Base-by-base conservation (phyloP, 2,329 filamentous ascomycete species). In the Fusarium humuli region DNA sequence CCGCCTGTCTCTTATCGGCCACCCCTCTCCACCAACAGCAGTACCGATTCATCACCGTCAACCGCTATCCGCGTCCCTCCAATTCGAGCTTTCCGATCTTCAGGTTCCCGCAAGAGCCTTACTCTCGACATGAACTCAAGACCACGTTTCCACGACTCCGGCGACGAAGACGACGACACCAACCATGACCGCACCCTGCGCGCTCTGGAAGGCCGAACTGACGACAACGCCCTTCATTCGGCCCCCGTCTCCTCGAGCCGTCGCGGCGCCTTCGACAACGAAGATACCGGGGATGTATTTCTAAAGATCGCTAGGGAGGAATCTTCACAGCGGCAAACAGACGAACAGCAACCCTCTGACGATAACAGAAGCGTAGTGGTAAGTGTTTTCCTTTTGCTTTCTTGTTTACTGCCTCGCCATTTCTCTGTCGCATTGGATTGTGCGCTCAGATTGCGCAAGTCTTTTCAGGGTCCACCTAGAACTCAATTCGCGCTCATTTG, bases 221-320 rank as follows among this genome's bases (percentile, higher is more conserved):
- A 72, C 48, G 67, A 74, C 27, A 71, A 77, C 23, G 67, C 61
- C 50, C 71, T 76, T 49, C 80, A 81, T 27, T 79, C 80, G 70
- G 81, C 82, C n/a, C 80, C 81, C 9, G 80, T 81, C 22, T 78
- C 82, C 61, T 81, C 82, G 2, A 78, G 78, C 16, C 50, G 78
- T 68, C 70, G 78, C 72, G 67, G 79, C 73, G 47, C 76, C 73
- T 61, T 72, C 12, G 75, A 85, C 53, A 80, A 78, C 44, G 87
- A 89, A 57, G 87, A 88, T 68, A 86, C 83, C 6, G 86, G 85
- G 41, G 87, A 90, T 67, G 80, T 89, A 42, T 90, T 89, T 68
- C 82, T 90, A 64, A 85, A 82, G 57, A 89, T 90, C 63, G 87
- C 87, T 14, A 81, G 84, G 13, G 86, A 89, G 62, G 86, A 88